Evolutionary conservation across 139 green algal species (phyloP), one percentile per base, ranked within the genome.

Genomic region (Ettlia oleoabundans): DNA sequence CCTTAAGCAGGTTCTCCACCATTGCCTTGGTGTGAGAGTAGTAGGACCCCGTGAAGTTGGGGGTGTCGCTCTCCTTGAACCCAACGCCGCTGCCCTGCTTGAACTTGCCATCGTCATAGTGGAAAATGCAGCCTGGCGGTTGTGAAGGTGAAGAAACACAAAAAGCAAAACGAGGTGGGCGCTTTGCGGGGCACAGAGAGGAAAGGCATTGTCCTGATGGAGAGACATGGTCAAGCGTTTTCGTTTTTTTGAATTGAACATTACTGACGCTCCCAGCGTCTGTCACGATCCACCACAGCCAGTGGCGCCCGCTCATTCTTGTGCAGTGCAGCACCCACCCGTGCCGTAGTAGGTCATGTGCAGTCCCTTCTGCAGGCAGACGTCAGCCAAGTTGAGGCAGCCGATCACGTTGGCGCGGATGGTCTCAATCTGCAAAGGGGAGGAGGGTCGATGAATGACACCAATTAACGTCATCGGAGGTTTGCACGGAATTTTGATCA

Each of bases 11-110:
- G 66, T 90, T 92, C 89, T 99, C 96, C 28, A 97, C 91, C 68
- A 98, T 95, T 33, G 95, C 93, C 92, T 99, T 99, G 71, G 92
- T 97, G 84, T 96, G 85, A 3, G 94, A 98, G 91, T 99, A 99
- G 92, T 97, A 99, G 4, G 94, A 98, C 52, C 96, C 96, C 0
- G 90, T 96, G 89, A 99, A 99, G 90, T 99, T 99, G 76, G 96
- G 91, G 30, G 86, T 93, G 85, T 99, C 96, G 28, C 75, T 78
- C 89, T 99, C 96, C 65, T 85, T 97, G 92, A 99, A 99, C 35
- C 97, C 97, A 78, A 93, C 94, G 85, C 92, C 94, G 61, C 75
- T 93, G 69, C 89, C 87, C 47, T 94, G 72, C 2, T 91, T 87
- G 81, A 94, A 93, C 58, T 97, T 81, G 32, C 92, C 87, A n/a